Conservation (phyloP, 352 stramenopile genomes). For the Globisporangium echinulatum region DNA sequence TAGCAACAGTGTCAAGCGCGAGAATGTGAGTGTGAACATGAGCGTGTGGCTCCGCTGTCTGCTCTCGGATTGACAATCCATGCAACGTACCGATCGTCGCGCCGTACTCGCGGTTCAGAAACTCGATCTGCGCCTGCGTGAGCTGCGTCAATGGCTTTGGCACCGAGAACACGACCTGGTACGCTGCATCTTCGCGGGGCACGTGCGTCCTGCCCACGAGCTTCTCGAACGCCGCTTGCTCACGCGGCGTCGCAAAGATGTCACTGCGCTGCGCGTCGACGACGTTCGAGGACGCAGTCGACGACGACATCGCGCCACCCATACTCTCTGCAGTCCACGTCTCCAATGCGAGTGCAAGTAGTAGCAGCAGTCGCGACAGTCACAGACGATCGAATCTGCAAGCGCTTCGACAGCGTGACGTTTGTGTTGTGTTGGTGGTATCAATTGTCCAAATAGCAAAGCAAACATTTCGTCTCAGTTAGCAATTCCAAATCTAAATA, state of each 20-base stretch:
- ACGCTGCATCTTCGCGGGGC: conserved; percentile 44
- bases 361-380: not conserved
- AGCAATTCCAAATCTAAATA: too few relatives aligned
- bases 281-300: conserved; percentile 12
- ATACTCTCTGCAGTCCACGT: conserved; percentile 14
- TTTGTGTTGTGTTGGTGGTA: too few relatives aligned
- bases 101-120: conserved; percentile 56
- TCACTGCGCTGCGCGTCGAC: conserved; percentile 10
- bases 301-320: conserved; percentile 37
- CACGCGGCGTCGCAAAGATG: conserved; percentile 41
- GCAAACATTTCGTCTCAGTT: too few relatives aligned
- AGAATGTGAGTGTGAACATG: not conserved
- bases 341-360: not conserved
- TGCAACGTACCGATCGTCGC: conserved; percentile 38
- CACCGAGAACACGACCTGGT: conserved; percentile 35
- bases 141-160: conserved; percentile 40
- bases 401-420: too few relatives aligned
- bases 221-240: conserved; percentile 66
- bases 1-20: too few relatives aligned
- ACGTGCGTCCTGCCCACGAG: conserved; percentile 50
- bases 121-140: conserved; percentile 48
- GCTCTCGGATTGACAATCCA: not conserved
- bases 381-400: too few relatives aligned
- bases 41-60: not conserved
- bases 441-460: too few relatives aligned